phyloP scores from a whole-genome alignment of 2,329 filamentous ascomycete genomes.

The Penicillium oxalicum region DNA sequence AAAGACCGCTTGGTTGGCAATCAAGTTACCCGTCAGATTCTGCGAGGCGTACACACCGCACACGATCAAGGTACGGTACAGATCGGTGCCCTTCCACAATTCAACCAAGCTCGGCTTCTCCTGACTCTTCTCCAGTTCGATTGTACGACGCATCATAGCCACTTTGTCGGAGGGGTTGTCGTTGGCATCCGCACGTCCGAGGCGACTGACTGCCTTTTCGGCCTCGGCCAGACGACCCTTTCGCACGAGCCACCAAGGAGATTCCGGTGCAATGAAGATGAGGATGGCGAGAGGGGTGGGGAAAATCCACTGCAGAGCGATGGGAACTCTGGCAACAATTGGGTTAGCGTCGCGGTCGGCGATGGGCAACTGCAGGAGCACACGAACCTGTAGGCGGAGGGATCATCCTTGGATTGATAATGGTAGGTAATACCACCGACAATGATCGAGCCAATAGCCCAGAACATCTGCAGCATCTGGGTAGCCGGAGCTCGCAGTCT shows the following conservation, averaged over 20 bases:
- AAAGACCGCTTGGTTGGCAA: slow-evolving; percentile 57
- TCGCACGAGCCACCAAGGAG: slow-evolving; percentile 52
- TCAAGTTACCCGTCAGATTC: slow-evolving; percentile 56
- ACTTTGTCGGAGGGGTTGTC: slow-evolving; percentile 43
- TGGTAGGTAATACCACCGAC: slow-evolving; percentile 53
- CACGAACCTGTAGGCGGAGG: slow-evolving; percentile 42
- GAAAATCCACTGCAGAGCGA: slow-evolving; percentile 56
- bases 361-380: slow-evolving; percentile 14
- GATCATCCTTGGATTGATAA: slow-evolving; percentile 40
- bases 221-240: slow-evolving; percentile 44
- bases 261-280: slow-evolving; percentile 45
- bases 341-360: slow-evolving; percentile 27
- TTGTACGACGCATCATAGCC: slow-evolving; percentile 55
- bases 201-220: slow-evolving; percentile 44
- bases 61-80: slow-evolving; percentile 50
- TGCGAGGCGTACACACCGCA: slow-evolving; percentile 55
- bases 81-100: slow-evolving; percentile 52
- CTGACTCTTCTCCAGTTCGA: slow-evolving; percentile 49
- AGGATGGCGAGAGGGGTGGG: slow-evolving; percentile 51
- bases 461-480: slow-evolving; percentile 62
- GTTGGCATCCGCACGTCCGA: slow-evolving; percentile 40
- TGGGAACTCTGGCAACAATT: slow-evolving; percentile 42
- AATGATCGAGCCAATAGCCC: slow-evolving; percentile 58
- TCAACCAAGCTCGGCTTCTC: slow-evolving; percentile 48
- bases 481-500: slow-evolving; percentile 53